Evolutionary conservation across 2,329 filamentous ascomycete genomes (phyloP).

Genomic region (Rhynchosporium graminicola): DNA sequence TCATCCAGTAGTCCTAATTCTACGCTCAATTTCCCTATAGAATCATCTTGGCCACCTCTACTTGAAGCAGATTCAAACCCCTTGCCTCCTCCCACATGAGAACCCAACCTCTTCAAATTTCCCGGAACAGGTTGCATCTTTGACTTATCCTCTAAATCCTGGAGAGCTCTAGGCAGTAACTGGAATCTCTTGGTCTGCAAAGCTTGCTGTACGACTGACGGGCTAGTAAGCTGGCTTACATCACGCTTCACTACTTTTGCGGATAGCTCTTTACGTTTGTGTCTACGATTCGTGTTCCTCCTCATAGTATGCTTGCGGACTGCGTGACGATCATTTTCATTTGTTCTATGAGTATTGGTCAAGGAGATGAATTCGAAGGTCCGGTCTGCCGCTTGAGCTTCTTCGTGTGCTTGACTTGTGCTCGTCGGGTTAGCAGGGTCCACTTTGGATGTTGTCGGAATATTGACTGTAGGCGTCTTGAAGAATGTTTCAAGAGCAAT

Average conservation of each 20-base stretch:
- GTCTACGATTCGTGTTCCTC: constrained; percentile 9
- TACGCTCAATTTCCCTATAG: too few relatives aligned
- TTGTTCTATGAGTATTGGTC: constrained; percentile 2
- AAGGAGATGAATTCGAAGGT: constrained; percentile 10
- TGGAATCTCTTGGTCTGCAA: constrained; percentile 5
- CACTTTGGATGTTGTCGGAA: too few relatives aligned
- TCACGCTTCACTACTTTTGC: neutral
- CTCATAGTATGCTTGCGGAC: constrained; percentile 10
- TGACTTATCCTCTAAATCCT: constrained; percentile 1
- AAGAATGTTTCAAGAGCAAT: too few relatives aligned
- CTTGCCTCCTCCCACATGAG: neutral
- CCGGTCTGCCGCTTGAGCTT: neutral
- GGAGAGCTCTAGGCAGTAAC: neutral
- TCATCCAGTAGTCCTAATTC: neutral
- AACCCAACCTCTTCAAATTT: neutral
- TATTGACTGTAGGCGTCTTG: too few relatives aligned
- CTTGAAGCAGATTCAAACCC: neutral
- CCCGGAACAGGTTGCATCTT: neutral
- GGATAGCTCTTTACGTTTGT: constrained; percentile 4
- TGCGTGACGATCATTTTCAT: neutral
- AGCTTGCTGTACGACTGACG: constrained; percentile 4
- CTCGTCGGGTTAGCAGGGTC: too few relatives aligned
- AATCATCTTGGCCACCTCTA: neutral
- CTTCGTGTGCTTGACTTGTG: too few relatives aligned
- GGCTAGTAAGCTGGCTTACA: constrained; percentile 9